phyloP scores from a whole-genome alignment of 352 stramenopile genomes.

The Phytophthora hybrid region DNA sequence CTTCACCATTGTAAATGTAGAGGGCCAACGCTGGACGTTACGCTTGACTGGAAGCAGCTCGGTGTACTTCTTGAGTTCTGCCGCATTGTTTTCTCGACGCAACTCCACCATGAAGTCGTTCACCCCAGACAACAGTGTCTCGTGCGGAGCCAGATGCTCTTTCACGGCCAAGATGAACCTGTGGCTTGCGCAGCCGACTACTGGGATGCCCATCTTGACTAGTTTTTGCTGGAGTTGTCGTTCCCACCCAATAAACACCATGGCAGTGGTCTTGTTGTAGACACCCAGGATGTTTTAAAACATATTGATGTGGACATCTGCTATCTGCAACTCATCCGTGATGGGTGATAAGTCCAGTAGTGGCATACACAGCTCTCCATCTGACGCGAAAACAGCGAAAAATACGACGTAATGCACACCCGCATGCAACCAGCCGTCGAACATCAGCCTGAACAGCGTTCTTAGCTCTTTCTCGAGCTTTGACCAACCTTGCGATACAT shows the following conservation, averaged over 20 bases:
- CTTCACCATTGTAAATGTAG: neutral
- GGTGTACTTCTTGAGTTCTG: neutral
- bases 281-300: neutral
- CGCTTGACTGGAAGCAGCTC: neutral
- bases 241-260: neutral
- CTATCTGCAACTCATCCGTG: neutral
- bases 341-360: too few relatives aligned
- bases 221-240: neutral
- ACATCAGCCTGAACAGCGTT: too few relatives aligned
- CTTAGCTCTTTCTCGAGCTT: too few relatives aligned
- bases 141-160: neutral
- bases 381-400: too few relatives aligned
- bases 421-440: too few relatives aligned
- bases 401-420: too few relatives aligned
- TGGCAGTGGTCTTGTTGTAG: neutral
- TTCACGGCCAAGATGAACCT: neutral
- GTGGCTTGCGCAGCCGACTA: neutral
- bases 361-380: too few relatives aligned
- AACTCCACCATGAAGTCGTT: neutral
- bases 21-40: neutral
- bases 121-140: neutral
- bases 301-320: neutral
- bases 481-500: too few relatives aligned
- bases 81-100: neutral
- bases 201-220: neutral